phyloP scores from a whole-genome alignment of 805 yeast genomes.

The Tetrapisispora iriomotensis region DNA sequence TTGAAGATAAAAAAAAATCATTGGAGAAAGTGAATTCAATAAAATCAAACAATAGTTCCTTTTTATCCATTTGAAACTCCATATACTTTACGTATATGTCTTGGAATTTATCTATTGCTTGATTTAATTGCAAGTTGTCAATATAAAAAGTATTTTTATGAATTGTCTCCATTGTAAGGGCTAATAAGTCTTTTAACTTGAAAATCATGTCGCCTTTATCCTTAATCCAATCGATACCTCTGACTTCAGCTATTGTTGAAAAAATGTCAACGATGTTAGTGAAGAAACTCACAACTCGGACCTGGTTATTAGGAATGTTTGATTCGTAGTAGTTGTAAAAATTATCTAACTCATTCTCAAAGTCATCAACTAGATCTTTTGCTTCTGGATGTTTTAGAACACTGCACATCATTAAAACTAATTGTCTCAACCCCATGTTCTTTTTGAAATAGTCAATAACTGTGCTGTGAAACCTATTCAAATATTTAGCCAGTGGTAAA shows the following conservation, averaged over 20 bases:
- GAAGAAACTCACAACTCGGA: conserved; percentile 34
- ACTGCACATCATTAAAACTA: conserved; percentile 36
- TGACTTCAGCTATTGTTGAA: conserved; percentile 38
- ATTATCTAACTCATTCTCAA: conserved; percentile 42
- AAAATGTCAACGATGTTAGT: conserved; percentile 66
- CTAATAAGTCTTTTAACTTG: conserved; percentile 23
- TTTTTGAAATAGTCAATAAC: conserved; percentile 60
- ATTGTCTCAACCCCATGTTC: conserved; percentile 51
- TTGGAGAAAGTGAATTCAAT: conserved; percentile 27
- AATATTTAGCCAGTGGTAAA: conserved; percentile 76
- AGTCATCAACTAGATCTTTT: conserved; percentile 42
- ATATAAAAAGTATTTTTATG: conserved; percentile 22
- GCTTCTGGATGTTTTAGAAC: conserved; percentile 26
- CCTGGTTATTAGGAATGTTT: conserved; percentile 33
- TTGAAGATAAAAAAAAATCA: conserved; percentile 24
- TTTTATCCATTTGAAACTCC: conserved; percentile 28
- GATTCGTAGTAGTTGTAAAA: conserved; percentile 40
- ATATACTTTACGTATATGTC: conserved; percentile 33
- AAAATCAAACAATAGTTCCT: conserved; percentile 33
- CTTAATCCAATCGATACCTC: conserved; percentile 50
- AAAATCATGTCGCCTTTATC: conserved; percentile 31
- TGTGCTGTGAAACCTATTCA: conserved; percentile 73
- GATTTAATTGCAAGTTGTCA: conserved; percentile 58
- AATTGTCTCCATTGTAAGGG: conserved; percentile 17
- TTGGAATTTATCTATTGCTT: conserved; percentile 58